Evolutionary conservation across 83 land plant genomes (phyloP).

Genomic region (Isoetes engelmannii): DNA sequence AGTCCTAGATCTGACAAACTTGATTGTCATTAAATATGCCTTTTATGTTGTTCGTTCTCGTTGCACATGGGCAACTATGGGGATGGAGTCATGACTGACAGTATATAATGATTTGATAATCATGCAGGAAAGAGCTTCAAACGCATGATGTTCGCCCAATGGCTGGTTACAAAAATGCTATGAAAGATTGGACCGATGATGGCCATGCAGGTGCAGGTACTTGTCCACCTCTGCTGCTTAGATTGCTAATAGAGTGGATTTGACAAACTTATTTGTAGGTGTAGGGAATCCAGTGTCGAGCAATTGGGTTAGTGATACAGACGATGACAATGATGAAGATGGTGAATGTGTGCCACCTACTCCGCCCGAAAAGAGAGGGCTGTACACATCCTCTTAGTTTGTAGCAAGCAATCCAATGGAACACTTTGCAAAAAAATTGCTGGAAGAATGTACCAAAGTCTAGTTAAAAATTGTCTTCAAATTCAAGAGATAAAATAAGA

Average conservation of each 20-base stretch:
- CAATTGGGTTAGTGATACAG: slow-evolving; percentile 42
- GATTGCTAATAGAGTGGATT: slow-evolving; percentile 6
- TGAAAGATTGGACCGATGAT: background rate
- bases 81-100: too few relatives aligned
- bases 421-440: too few relatives aligned
- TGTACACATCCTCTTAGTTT: background rate
- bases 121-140: background rate
- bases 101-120: background rate
- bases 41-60: too few relatives aligned
- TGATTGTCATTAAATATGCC: too few relatives aligned
- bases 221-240: background rate
- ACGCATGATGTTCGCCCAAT: background rate
- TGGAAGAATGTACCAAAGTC: too few relatives aligned
- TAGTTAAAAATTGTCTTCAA: too few relatives aligned
- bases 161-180: background rate
- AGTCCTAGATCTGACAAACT: too few relatives aligned
- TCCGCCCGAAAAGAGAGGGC: slow-evolving; percentile 21
- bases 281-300: slow-evolving; percentile 24
- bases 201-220: background rate
- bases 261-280: background rate
- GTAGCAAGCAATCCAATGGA: too few relatives aligned
- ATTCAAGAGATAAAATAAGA: too few relatives aligned
- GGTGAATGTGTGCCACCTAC: slow-evolving; percentile 45
- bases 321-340: slow-evolving; percentile 26
- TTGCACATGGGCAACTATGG: too few relatives aligned